phyloP scores from a whole-genome alignment of 768 basidiomycete genomes.

The Pleurotus sapidus region DNA sequence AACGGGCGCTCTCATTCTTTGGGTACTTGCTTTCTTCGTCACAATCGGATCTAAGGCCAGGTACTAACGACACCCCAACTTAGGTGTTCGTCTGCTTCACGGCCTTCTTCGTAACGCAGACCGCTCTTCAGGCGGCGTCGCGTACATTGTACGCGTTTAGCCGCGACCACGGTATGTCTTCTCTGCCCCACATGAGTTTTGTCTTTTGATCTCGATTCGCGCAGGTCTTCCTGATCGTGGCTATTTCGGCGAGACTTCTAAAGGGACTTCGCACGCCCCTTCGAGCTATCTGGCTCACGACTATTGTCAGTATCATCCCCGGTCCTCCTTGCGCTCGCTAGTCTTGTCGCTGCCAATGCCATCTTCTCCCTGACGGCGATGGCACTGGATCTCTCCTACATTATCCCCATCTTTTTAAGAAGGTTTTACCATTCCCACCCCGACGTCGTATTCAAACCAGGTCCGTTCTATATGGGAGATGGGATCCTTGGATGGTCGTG shows the following conservation, averaged over 20 bases:
- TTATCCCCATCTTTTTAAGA: conserved; percentile 79
- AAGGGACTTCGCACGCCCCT: conserved; percentile 67
- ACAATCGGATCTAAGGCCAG: too few relatives aligned
- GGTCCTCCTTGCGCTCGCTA: conserved; percentile 76
- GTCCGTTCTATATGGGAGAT: conserved; percentile 82
- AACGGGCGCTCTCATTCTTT: conserved; percentile 71
- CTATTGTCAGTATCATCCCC: conserved; percentile 63
- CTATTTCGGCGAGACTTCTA: conserved; percentile 68
- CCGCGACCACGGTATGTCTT: conserved; percentile 60
- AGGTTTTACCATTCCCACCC: conserved; percentile 69
- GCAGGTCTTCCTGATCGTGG: conserved; percentile 73
- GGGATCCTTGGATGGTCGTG: conserved; percentile 59
- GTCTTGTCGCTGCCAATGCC: conserved; percentile 72
- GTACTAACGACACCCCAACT: too few relatives aligned
- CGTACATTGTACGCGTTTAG: conserved; percentile 84
- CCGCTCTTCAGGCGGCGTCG: conserved; percentile 78
- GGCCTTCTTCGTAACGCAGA: conserved; percentile 84
- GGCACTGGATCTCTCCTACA: conserved; percentile 68
- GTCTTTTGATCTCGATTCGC: conserved; percentile 1
- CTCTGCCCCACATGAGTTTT: not conserved
- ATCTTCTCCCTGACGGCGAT: conserved; percentile 83
- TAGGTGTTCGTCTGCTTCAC: conserved; percentile 77
- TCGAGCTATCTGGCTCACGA: conserved; percentile 73
- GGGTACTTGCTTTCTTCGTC: conserved; percentile 42
- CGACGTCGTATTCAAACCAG: conserved; percentile 81